A percentile compares a stretch with the other conserved stretches of the same genome.
These are phyloP conservation scores for Candida broadrunensis DNA, from an alignment of 805 yeast genomes.

Conservation along the genomic window DNA sequence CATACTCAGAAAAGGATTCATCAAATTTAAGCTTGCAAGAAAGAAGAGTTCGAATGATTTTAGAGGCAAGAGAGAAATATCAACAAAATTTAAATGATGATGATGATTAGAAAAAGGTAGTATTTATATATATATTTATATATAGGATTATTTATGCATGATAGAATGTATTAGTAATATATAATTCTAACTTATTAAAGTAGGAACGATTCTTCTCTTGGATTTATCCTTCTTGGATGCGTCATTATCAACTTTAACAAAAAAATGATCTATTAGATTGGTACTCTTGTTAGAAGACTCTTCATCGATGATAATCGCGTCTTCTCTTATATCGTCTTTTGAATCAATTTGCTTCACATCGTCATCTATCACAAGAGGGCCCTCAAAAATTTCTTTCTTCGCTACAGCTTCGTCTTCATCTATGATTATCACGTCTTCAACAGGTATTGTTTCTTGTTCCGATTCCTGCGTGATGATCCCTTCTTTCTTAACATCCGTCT, in stretches of 20 bases:
- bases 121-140: not conserved
- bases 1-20: not conserved
- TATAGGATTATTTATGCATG: too few species aligned
- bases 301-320: not conserved
- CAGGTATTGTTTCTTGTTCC: not conserved
- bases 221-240: conserved; percentile 8
- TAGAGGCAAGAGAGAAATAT: conserved; percentile 47
- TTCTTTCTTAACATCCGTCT: not conserved
- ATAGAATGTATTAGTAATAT: not conserved
- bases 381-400: too few species aligned
- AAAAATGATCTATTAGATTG: conserved; percentile 8
- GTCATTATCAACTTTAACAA: not conserved
- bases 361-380: not conserved
- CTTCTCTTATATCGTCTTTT: not conserved
- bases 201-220: conserved; percentile 20
- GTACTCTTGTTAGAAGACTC: not conserved
- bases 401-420: not conserved
- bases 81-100: conserved; percentile 13
- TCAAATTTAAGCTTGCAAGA: conserved; percentile 11
- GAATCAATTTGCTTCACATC: not conserved
- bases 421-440: not conserved
- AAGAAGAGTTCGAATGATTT: conserved; percentile 40
- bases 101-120: not conserved
- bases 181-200: conserved; percentile 5
- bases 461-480: not conserved